These are phyloP conservation scores for Hibiscus syriacus DNA, from an alignment of 345 rosid genomes.

Conservation along the genomic window DNA sequence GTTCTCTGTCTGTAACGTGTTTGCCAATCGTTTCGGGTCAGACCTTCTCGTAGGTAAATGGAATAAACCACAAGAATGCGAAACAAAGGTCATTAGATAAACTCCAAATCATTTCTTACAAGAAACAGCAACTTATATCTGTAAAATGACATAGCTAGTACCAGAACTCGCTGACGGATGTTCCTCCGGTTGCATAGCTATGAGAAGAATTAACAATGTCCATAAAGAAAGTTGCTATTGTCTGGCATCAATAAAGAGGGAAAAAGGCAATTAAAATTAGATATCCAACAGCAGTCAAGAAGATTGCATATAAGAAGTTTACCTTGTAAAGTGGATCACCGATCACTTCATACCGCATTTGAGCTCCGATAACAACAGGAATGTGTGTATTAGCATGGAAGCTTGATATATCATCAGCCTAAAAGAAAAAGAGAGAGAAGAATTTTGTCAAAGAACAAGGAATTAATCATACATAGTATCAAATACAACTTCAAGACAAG, in stretches of 20 bases:
- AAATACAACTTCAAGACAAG: neutral
- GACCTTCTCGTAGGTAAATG: slow-evolving; percentile 39
- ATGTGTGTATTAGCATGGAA: slow-evolving; percentile 92
- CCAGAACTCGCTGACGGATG: slow-evolving; percentile 82
- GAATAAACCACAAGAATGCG: neutral
- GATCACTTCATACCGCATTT: slow-evolving; percentile 87
- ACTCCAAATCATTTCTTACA: neutral
- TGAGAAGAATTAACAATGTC: slow-evolving; percentile 77
- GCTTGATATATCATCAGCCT: slow-evolving; percentile 87
- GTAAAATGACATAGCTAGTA: slow-evolving; percentile 22
- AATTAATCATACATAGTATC: neutral
- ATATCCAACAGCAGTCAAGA: too few species aligned
- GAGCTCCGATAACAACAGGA: slow-evolving; percentile 84
- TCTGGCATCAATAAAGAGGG: slow-evolving; percentile 33
- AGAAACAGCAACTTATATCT: neutral
- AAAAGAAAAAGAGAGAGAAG: slow-evolving; percentile 14
- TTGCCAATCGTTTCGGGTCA: slow-evolving; percentile 75
- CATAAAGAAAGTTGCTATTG: slow-evolving; percentile 69
- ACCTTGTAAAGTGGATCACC: slow-evolving; percentile 90
- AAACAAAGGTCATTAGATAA: neutral
- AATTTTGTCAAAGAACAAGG: neutral
- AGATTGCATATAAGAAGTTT: slow-evolving; percentile 10
- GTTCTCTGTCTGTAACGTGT: slow-evolving; percentile 48
- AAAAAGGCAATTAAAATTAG: neutral
- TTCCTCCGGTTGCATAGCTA: slow-evolving; percentile 91